Percentiles rank a stretch among this genome's conserved stretches.
These are phyloP conservation scores for Naganishia vaughanmartiniae DNA, from an alignment of 768 basidiomycete genomes.

Conservation along the genomic window DNA sequence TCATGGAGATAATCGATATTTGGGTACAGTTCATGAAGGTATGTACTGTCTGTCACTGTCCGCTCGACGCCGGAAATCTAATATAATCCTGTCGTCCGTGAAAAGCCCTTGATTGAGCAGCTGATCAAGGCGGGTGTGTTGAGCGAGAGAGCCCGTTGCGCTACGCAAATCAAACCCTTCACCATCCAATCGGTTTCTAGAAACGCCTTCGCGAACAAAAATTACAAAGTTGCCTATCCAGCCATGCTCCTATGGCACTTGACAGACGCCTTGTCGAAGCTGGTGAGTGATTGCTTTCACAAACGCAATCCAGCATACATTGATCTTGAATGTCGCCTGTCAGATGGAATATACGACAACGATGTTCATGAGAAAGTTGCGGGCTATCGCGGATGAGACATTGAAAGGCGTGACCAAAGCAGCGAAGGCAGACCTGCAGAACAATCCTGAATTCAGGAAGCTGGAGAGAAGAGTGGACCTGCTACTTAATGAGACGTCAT, in stretches of 20 bases:
- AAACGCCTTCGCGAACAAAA: slow-evolving; percentile 14
- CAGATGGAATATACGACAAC: slow-evolving; percentile 78
- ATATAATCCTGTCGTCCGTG: not conserved
- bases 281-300: slow-evolving; percentile 59
- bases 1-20: slow-evolving; percentile 65
- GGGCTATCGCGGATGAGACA: slow-evolving; percentile 51
- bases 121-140: slow-evolving; percentile 46
- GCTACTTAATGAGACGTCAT: slow-evolving; percentile 9
- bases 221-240: slow-evolving; percentile 34
- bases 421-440: slow-evolving; percentile 39
- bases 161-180: slow-evolving; percentile 61
- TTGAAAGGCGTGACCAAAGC: slow-evolving; percentile 72
- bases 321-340: not conserved
- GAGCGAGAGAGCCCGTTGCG: slow-evolving; percentile 24
- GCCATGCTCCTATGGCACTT: slow-evolving; percentile 60
- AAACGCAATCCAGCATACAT: not conserved
- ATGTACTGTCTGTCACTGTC: slow-evolving; percentile 3
- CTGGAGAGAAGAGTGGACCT: slow-evolving; percentile 54
- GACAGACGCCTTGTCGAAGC: slow-evolving; percentile 80
- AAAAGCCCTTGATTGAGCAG: slow-evolving; percentile 44
- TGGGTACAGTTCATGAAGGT: slow-evolving; percentile 75
- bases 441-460: slow-evolving; percentile 36
- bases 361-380: slow-evolving; percentile 72
- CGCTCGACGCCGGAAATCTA: not conserved
- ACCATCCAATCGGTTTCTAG: slow-evolving; percentile 2